Evolutionary conservation across 345 rosid genomes (phyloP), one percentile per base, ranked within the genome.

Genomic region (Bruguiera sexangula): DNA sequence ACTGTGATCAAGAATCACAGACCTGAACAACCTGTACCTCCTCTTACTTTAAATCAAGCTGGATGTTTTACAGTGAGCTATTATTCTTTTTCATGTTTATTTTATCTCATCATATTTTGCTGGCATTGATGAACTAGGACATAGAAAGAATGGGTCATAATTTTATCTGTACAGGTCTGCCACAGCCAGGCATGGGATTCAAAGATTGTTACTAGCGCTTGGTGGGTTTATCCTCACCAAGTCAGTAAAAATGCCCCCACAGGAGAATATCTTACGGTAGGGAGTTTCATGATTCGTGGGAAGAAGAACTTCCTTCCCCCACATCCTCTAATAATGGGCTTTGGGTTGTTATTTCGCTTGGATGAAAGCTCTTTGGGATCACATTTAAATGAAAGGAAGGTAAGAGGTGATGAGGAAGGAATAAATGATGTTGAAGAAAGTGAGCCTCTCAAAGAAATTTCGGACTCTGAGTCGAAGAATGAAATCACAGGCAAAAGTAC

Each of bases 221-320:
- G 99, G 98, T 95, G 99, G 99, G 99, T 95, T 60, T 85, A 90
- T 80, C 98, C 97, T 77, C 88, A 85, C 79, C 99, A 95, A 77
- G 99, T 95, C 75, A 95, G 88, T 82, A 95, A 95, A 90, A 92
- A 97, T 75, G 99, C 99, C 74, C 99, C 99, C 46, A 95, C 99
- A 8, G 99, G 99, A 67, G 99, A 95, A 80, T 95, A 95, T 79
- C 99, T 95, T 48, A 95, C 98, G 0, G 94, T 82, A 60, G 98
- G 98, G 58, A 95, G 99, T 87, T 95, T 92, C 91, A 95, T 95
- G 99, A 87, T 95, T 57, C 94, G 98, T 60, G 98, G 98, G 62
- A 95, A 90, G 83, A 95, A 95, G 73, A 95, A 95, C 77, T 95
- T 87, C 77, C 98, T 95, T 64, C 98, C 99, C 54, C 99, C 99